Evolutionary conservation across 768 basidiomycete species (phyloP), one percentile per base, ranked within the genome.

Genomic region (Pisolithus sp.): DNA sequence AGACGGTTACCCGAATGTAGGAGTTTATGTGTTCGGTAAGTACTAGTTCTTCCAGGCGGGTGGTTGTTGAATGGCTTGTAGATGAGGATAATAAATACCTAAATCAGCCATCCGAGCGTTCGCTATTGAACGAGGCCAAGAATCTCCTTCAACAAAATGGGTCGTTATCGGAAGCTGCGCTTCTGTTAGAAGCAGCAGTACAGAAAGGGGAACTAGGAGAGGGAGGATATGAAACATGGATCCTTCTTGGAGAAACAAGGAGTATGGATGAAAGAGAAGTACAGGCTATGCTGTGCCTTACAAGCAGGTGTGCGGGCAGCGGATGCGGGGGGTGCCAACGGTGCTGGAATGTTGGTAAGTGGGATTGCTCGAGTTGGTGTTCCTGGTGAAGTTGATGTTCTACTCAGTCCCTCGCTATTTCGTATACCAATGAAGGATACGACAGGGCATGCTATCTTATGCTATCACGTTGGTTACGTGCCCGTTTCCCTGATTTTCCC

Each of bases 341-440:
- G 86, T 18, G 76, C 73, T 38, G 89, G 89, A 48, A 88, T 86
- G 83, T 67, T 90, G 60, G 89, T 88, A 68, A 51, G 83, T 71
- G 46, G 26, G 24, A 20, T 46, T 30, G 38, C 42, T 28, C 48
- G 41, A 36, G 40, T 26, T 21, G 17, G 26, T 21, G 8, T 37
- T 28, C 15, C 45, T 46, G 47, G 28, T 21, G 18, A 41, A 34
- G 53, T 61, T 62, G 24, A 64, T 20, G 12, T 8, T 46, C 24
- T 31, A 39, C 31, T 18, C 38, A 97, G 94, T 93, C 93, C 6
- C 79, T 97, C 31, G 93, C 95, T 1, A 93, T 97, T 56, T 93
- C 92, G 8, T 98, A 90, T 67, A 95, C 94, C 30, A 99, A 98
- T 61, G 95, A 98, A 70, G 81, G 82, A 0, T 87, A 85, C 59